Base-by-base conservation (phyloP, 257 asterid species). In the Penstemon barbatus region DNA sequence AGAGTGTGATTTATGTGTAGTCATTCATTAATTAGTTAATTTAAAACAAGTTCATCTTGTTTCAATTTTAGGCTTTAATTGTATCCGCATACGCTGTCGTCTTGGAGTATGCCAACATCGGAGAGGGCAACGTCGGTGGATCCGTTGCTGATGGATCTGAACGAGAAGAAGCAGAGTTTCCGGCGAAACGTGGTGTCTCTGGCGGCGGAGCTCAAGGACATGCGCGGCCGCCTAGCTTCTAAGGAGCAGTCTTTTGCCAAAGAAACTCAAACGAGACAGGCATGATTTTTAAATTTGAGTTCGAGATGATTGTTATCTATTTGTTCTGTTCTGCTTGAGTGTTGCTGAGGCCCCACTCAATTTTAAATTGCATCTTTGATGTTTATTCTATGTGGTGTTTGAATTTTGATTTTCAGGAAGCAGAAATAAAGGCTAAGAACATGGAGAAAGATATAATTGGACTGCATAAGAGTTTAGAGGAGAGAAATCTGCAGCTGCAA, bases 151-250 rank as follows among this genome's bases (percentile, higher is more conserved):
- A 87, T 64, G 81, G 98, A 91, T 85, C 89, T 91, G 79, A 85
- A 64, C n/a, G 98, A 89, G 79, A 87, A 81, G 83, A 91, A 89
- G 74, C 95, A 87, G 82, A 87, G 75, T 70, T 85, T 91, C 79
- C 86, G 96, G 82, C 87, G 87, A 75, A 89, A 81, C 87, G 96
- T 89, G 69, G 96, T 83, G 74, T 84, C 88, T 5, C 79, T 91
- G 36, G 98, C 95, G 77, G 83, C 87, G 71, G 98, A 87, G 90
- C 90, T 89, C 33, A 89, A 87, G 86, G 96, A 85, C 61, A 83
- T 85, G 36, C 89, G 97, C 62, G 60, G 77, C 73, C 91, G 94
- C 37, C 84, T 91, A 8, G 84, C 90, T 65, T 71, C 81, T 61
- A 88, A 85, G 52, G 95, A 87, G 53, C 86, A 82, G 75, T 81